Base-by-base conservation (phyloP, 208 protist genomes). In the Crithidia thermophila region DNA sequence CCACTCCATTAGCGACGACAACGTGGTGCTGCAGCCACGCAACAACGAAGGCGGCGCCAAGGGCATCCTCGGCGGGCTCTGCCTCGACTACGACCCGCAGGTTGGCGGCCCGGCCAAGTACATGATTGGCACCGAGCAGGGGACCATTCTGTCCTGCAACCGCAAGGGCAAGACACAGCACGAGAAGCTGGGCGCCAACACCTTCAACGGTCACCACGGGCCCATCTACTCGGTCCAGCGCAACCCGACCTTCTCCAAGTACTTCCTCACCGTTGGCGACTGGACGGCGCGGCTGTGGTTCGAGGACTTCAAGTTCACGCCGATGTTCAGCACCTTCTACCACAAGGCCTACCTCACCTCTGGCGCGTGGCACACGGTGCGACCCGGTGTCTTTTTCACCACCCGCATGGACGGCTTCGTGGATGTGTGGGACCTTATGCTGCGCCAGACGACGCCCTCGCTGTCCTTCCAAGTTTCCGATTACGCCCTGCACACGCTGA, bases 71-170 rank as follows among this genome's bases (percentile, higher is more conserved):
- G 97, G 97, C 28, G 97, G 95, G 14, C 81, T 98, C 23, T 96
- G 89, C 66, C 67, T 99, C 25, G 94, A 98, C 68, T 99, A 98
- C 84, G 97, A 98, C 63, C 89, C 91, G 23, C 90, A 92, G 76
- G 88, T 94, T 9, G 95, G 88, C 60, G 93, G 91, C 13, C 94
- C 97, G 23, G 88, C 94, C 21, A 98, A 98, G 82, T 99, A 98
- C 85, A 97, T 99, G 85, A 95, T 98, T 59, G 97, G 97, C 59
- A 98, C 96, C 11, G 97, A 99, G 84, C 93, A 98, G 72, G 97
- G 97, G 58, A 91, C 84, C 11, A 89, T 98, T 56, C 79, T 98
- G 7, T 93, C 88, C 11, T 96, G 90, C 81, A 98, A 98, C 81
- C 90, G 94, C 51, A 98, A 98, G 77, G 93, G 90, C 40, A 98